Conservation (phyloP, 768 basidiomycete species). For the Saitozyma podzolica region DNA sequence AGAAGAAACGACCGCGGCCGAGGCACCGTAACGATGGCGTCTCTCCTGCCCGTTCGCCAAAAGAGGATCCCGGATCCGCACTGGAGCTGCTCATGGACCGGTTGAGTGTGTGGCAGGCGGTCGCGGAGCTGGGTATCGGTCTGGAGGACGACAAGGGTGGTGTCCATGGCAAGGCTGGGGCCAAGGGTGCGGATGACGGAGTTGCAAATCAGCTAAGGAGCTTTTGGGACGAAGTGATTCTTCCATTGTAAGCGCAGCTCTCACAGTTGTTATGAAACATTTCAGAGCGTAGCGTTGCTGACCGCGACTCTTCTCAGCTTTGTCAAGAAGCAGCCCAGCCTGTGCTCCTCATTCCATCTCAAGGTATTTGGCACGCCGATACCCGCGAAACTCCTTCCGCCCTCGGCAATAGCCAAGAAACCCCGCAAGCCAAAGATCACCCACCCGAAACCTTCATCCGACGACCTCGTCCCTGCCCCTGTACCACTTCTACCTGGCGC, state of each 20-base stretch:
- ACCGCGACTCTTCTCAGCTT: constrained; percentile 15
- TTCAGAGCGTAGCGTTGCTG: no score
- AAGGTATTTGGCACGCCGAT: constrained; percentile 43
- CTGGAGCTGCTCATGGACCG: constrained; percentile 45
- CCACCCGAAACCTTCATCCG: constrained; percentile 19
- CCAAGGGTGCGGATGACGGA: constrained; percentile 12
- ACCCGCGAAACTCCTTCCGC: constrained; percentile 4
- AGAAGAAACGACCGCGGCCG: constrained; percentile 31
- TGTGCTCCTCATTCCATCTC: constrained; percentile 34
- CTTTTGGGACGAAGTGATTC: constrained; percentile 38
- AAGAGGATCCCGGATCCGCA: constrained; percentile 29
- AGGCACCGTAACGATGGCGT: neutral
- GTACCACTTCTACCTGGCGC: no score
- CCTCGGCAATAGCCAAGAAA: constrained; percentile 23
- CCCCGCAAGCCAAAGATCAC: constrained; percentile 41
- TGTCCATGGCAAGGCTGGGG: constrained; percentile 21
- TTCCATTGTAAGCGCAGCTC: constrained; percentile 27
- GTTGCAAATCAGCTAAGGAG: constrained; percentile 21
- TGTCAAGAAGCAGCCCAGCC: constrained; percentile 22
- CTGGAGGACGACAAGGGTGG: no score
- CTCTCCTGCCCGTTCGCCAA: constrained; percentile 4
- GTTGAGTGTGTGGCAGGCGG: constrained; percentile 46
- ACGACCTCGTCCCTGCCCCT: constrained; percentile 1
- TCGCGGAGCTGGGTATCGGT: constrained; percentile 26
- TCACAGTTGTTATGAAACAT: neutral